These are phyloP conservation scores for Rosa lucieae DNA, from an alignment of 306 rosid species.

Conservation along the genomic window DNA sequence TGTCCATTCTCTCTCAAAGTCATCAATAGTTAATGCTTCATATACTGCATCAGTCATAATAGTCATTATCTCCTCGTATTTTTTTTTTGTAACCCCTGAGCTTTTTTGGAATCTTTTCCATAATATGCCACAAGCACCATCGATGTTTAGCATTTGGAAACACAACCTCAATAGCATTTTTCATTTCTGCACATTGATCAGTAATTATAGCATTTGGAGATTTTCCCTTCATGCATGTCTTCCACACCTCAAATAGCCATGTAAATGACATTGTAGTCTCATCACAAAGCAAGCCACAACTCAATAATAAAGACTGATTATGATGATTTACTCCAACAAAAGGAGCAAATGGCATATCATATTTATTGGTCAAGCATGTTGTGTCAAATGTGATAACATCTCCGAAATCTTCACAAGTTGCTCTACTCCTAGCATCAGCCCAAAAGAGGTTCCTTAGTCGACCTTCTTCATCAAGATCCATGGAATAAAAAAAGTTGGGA, in stretches of 20 bases:
- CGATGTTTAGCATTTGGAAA: background rate
- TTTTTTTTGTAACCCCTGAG: background rate
- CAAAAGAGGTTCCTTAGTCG: no score
- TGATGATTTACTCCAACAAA: constrained; percentile 1
- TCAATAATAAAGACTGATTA: background rate
- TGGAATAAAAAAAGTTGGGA: no score
- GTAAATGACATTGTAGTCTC: background rate
- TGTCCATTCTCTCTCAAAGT: no score
- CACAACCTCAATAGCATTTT: background rate
- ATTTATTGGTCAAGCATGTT: background rate
- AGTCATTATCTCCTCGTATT: no score
- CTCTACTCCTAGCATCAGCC: background rate
- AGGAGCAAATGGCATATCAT: background rate
- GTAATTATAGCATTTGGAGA: background rate
- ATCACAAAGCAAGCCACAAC: background rate
- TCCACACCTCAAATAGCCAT: background rate
- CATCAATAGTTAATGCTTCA: no score
- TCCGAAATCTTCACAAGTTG: background rate
- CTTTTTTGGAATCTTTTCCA: background rate
- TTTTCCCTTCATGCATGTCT: background rate
- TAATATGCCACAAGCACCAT: background rate
- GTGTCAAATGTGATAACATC: background rate
- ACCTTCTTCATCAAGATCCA: no score
- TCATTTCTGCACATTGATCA: background rate
- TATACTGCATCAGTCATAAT: no score